These are phyloP conservation scores for Suhomyces tanzawaensis DNA, from an alignment of 805 yeast genomes.

Conservation along the genomic window DNA sequence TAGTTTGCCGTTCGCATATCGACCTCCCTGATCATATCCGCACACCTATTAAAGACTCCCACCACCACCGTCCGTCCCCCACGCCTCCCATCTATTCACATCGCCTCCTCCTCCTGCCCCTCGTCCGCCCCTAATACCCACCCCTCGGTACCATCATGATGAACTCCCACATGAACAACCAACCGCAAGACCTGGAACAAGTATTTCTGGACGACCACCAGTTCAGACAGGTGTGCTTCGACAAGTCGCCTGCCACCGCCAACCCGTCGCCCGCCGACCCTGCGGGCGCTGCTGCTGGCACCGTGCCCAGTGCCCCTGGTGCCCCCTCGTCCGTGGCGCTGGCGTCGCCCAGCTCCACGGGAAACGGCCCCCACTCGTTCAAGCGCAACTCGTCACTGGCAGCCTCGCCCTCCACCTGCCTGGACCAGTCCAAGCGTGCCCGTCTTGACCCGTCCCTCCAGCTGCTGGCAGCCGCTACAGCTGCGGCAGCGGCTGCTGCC, in stretches of 20 bases:
- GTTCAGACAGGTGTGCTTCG: constrained; percentile 34
- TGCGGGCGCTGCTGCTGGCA: constrained; percentile 13
- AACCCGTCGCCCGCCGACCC: constrained; percentile 13
- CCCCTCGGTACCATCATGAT: constrained; percentile 10
- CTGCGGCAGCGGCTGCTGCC: constrained; percentile 16
- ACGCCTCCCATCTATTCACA: background rate
- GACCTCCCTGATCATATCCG: background rate
- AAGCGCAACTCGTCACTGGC: constrained; percentile 19
- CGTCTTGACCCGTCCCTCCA: constrained; percentile 16
- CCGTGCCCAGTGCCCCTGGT: constrained; percentile 10
- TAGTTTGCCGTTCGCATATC: constrained; percentile 3
- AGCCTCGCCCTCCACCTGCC: constrained; percentile 9
- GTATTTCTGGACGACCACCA: constrained; percentile 24
- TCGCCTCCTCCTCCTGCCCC: background rate
- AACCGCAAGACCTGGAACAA: constrained; percentile 31
- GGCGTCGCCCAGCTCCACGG: constrained; percentile 7
- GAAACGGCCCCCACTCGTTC: constrained; percentile 8
- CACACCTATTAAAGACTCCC: background rate
- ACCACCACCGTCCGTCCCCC: background rate
- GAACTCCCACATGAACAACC: constrained; percentile 32
- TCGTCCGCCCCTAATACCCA: background rate
- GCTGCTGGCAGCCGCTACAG: constrained; percentile 8
- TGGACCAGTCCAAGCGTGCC: constrained; percentile 20
- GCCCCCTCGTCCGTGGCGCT: constrained; percentile 8
- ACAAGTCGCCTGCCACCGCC: constrained; percentile 18